Evolutionary conservation across 352 stramenopile genomes (phyloP).

Genomic region (Phytophthora capsici): DNA sequence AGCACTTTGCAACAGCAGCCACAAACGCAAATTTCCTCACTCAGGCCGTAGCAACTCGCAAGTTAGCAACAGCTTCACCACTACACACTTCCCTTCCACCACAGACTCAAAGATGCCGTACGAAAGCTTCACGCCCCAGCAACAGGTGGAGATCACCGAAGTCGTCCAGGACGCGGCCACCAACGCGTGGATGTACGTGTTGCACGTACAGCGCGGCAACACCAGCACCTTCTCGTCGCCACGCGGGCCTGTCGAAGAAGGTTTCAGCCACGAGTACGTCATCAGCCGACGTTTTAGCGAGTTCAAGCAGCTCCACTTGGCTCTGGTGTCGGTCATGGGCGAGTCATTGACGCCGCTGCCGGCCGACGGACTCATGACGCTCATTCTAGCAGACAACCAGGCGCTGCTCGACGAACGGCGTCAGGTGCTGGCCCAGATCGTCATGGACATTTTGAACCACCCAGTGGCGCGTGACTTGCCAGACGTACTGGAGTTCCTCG

Average conservation of each 20-base stretch:
- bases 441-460: constrained; percentile 70
- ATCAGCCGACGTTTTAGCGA: constrained; percentile 75
- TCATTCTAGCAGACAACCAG: constrained; percentile 75
- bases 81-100: constrained; percentile 3
- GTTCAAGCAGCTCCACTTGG: constrained; percentile 71
- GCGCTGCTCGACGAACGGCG: constrained; percentile 71
- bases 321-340: constrained; percentile 55
- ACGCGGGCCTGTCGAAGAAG: constrained; percentile 40
- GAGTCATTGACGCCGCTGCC: constrained; percentile 59
- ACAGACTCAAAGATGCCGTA: constrained; percentile 57
- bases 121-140: constrained; percentile 71
- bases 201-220: constrained; percentile 54
- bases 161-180: constrained; percentile 66
- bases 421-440: constrained; percentile 60
- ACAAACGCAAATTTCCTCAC: not conserved
- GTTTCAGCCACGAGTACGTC: constrained; percentile 52
- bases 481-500: constrained; percentile 74
- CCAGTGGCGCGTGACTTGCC: constrained; percentile 53
- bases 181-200: constrained; percentile 69
- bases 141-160: constrained; percentile 68
- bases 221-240: constrained; percentile 41
- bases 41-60: constrained; percentile 3
- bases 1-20: constrained; percentile 19
- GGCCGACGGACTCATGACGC: constrained; percentile 63
- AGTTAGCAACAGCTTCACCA: constrained; percentile 1